Conservation (phyloP, 768 basidiomycete genomes). For the Phlebiopsis flavidoalba region DNA sequence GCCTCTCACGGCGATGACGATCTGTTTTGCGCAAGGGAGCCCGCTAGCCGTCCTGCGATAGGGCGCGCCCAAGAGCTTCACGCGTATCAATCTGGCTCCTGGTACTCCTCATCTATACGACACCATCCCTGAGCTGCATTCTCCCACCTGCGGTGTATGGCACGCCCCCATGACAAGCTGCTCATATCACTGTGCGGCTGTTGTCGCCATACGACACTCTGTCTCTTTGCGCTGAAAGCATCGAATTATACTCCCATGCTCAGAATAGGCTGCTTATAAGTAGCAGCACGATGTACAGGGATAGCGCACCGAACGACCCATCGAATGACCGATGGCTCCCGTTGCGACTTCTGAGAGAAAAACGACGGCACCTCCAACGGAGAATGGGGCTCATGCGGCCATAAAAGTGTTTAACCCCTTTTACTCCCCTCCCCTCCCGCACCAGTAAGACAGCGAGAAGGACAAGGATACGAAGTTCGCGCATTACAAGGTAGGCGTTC, state of each 20-base stretch:
- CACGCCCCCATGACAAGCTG: not conserved
- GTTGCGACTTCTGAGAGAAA: conserved; percentile 40
- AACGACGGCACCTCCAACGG: conserved; percentile 18
- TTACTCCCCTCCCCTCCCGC: conserved; percentile 57
- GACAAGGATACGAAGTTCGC: conserved; percentile 51
- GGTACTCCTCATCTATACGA: not conserved
- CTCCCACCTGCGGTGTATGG: not conserved
- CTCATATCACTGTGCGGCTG: conserved; percentile 22
- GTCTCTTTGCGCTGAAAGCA: conserved; percentile 21
- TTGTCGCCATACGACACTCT: conserved; percentile 24
- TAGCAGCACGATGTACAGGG: not conserved
- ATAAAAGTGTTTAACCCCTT: conserved; percentile 51
- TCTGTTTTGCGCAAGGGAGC: not conserved
- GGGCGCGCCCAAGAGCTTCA: too few species aligned
- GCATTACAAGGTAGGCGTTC: conserved; percentile 48
- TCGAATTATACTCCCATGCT: not conserved
- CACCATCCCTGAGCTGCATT: not conserved
- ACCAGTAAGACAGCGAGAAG: conserved; percentile 31
- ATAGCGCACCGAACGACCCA: not conserved
- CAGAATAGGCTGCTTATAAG: conserved; percentile 7
- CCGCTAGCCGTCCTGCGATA: not conserved
- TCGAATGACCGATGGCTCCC: conserved; percentile 39
- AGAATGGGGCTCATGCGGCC: conserved; percentile 21
- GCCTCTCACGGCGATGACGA: not conserved
- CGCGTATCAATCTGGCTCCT: too few species aligned